These are phyloP conservation scores for Entophlyctis luteolus DNA, from an alignment of 192 early-diverging fungal genomes.

Conservation along the genomic window DNA sequence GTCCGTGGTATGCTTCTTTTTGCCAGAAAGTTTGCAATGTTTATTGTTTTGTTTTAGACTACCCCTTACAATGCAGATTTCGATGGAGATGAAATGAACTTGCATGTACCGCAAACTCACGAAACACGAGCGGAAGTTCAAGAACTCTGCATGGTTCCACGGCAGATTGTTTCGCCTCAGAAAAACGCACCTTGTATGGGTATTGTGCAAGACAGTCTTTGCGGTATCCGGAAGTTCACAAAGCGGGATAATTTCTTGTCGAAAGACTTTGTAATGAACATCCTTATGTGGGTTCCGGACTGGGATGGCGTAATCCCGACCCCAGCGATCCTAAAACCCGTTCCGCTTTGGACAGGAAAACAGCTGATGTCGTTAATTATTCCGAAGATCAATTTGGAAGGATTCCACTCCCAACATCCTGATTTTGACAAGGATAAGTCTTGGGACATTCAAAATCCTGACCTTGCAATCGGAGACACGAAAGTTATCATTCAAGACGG, in stretches of 20 bases:
- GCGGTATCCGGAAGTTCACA: constrained; percentile 92
- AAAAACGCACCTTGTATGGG: constrained; percentile 99
- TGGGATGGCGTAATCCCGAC: constrained; percentile 92
- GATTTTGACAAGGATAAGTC: constrained; percentile 58
- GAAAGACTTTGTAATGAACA: constrained; percentile 88
- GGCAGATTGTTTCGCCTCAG: constrained; percentile 95
- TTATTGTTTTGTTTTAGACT: constrained; percentile 43
- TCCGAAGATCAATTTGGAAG: constrained; percentile 85
- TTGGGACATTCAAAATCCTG: constrained; percentile 36
- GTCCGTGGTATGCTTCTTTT: constrained; percentile 58
- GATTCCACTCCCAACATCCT: constrained; percentile 72
- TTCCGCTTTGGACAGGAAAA: constrained; percentile 97
- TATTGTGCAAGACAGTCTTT: constrained; percentile 98
- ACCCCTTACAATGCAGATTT: constrained; percentile 99
- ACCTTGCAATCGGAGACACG: constrained; percentile 85
- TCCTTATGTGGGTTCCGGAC: constrained; percentile 91
- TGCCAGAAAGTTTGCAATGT: background rate
- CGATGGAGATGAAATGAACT: constrained; percentile 99
- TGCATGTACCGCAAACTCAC: constrained; percentile 98
- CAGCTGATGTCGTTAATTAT: constrained; percentile 92
- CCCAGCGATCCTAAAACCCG: constrained; percentile 90
- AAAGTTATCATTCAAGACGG: constrained; percentile 89
- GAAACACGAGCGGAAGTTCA: constrained; percentile 92
- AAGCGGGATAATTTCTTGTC: constrained; percentile 85
- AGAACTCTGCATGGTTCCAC: constrained; percentile 97